Evolutionary conservation across 306 rosid genomes (phyloP).

Genomic region (Ormosia emarginata): DNA sequence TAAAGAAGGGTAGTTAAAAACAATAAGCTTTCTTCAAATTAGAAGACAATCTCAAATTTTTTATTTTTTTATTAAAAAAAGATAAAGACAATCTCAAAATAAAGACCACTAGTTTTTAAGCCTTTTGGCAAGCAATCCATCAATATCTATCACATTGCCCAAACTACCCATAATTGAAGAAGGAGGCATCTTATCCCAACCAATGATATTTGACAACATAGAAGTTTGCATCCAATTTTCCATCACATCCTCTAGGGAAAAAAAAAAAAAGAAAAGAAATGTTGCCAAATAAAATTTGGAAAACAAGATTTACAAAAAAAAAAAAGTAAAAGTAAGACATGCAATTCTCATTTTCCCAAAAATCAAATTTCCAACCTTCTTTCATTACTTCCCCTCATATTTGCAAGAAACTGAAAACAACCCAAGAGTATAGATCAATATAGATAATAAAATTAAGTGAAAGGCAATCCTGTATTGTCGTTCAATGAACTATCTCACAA

Average conservation of each 20-base stretch:
- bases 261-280: not conserved
- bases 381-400: not conserved
- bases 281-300: not conserved
- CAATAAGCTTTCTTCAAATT: not conserved
- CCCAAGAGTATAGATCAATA: not conserved
- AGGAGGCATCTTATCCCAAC: not conserved
- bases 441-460: not conserved
- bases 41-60: not conserved
- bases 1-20: not conserved
- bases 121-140: slow-evolving; percentile 5
- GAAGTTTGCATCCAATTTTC: not conserved
- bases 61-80: no score
- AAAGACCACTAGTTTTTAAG: slow-evolving; percentile 1
- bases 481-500: not conserved
- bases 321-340: not conserved
- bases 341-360: not conserved
- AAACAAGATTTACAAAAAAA: not conserved
- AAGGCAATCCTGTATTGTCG: not conserved
- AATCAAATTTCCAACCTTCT: not conserved
- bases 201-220: not conserved
- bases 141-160: slow-evolving; percentile 12
- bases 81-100: not conserved
- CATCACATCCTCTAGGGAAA: not conserved
- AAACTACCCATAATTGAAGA: slow-evolving; percentile 15
- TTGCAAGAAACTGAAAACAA: not conserved